Evolutionary conservation across 163 green algal genomes (phyloP).

Genomic region (Chlorella variabilis): DNA sequence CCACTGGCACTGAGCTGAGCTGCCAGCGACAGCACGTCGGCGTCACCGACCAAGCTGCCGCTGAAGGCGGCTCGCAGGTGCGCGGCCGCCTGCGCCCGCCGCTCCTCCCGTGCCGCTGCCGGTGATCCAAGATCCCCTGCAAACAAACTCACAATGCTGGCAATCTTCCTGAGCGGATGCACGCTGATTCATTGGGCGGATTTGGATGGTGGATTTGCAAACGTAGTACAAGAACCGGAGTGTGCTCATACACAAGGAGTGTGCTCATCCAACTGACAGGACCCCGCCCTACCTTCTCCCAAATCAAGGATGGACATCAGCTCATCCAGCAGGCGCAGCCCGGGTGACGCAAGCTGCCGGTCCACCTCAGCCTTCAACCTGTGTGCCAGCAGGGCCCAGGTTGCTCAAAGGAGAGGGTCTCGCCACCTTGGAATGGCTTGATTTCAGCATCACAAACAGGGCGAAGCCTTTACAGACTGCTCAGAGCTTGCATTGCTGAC

Average conservation of each 20-base stretch:
- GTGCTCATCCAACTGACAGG: too few relatives aligned
- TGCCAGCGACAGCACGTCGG: slow-evolving; percentile 36
- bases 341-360: slow-evolving; percentile 27
- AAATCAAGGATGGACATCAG: slow-evolving; percentile 54
- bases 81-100: background rate
- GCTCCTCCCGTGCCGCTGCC: slow-evolving; percentile 13
- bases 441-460: too few relatives aligned
- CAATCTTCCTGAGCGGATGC: background rate
- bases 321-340: slow-evolving; percentile 59
- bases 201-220: too few relatives aligned
- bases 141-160: background rate
- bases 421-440: too few relatives aligned
- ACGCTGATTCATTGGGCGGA: background rate
- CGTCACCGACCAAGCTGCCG: background rate
- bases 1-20: slow-evolving; percentile 22
- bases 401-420: too few relatives aligned
- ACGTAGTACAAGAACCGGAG: too few relatives aligned
- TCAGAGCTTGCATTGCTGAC: too few relatives aligned
- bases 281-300: background rate
- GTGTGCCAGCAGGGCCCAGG: background rate
- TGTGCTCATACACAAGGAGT: background rate
- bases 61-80: slow-evolving; percentile 27
- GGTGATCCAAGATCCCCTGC: slow-evolving; percentile 8
- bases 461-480: too few relatives aligned
- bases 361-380: slow-evolving; percentile 49